phyloP scores from a whole-genome alignment of 2,329 filamentous ascomycete species.

The Bipolaris cookei region DNA sequence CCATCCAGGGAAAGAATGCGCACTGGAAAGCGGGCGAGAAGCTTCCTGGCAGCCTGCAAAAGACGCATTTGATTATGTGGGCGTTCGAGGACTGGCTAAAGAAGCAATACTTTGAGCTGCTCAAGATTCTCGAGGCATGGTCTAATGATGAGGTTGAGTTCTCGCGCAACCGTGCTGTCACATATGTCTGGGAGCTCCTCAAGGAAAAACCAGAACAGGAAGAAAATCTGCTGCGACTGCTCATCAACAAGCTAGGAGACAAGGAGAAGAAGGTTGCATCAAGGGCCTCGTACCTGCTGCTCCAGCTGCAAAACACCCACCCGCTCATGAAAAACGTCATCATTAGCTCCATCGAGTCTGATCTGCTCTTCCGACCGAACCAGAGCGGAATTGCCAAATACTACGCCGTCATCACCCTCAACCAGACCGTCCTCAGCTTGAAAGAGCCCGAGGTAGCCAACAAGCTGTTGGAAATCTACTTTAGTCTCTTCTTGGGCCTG shows the following conservation, averaged over 20 bases:
- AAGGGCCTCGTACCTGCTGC: conserved; percentile 86
- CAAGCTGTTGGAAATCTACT: conserved; percentile 87
- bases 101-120: conserved; percentile 87
- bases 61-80: conserved; percentile 84
- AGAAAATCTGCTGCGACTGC: conserved; percentile 84
- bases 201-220: conserved; percentile 98
- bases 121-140: conserved; percentile 91
- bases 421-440: conserved; percentile 89
- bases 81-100: conserved; percentile 96
- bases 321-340: conserved; percentile 93
- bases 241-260: conserved; percentile 97
- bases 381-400: conserved; percentile 91
- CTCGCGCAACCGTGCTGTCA: conserved; percentile 83
- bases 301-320: conserved; percentile 87
- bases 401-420: conserved; percentile 94
- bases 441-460: conserved; percentile 84
- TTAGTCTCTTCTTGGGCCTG: conserved; percentile 82
- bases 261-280: conserved; percentile 95
- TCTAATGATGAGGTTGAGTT: conserved; percentile 96
- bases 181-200: conserved; percentile 88
- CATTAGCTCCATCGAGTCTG: conserved; percentile 82
- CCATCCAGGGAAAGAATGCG: conserved; percentile 67
- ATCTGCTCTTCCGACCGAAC: conserved; percentile 83
- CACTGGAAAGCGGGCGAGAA: conserved; percentile 73
- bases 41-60: conserved; percentile 75